Base-by-base conservation (phyloP, 305 asterid species). In the Fraxinus sp. region DNA sequence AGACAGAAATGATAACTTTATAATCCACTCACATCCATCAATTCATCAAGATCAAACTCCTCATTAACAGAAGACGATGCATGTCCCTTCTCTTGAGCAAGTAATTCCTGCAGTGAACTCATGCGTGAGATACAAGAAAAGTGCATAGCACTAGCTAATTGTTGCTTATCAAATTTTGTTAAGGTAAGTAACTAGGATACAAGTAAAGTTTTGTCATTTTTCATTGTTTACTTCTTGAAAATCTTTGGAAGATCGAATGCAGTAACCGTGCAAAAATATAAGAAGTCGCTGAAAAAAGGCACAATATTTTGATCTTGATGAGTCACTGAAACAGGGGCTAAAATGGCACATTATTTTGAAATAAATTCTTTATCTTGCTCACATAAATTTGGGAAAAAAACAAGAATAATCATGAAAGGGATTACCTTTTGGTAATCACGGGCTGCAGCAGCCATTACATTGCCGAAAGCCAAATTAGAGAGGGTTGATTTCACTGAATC, bases 371-470 rank as follows among this genome's bases (percentile, higher is more conserved):
- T 66, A 66, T 24, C 8, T 66, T 66, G 35, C 18, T 24, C 35
- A 24, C 30, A 26, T 7, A 10, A 66, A 24, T 9, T 66, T 26
- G n/a, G 35, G 26, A 2, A 0, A 3, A 64, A 3, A 9, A 64
- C 11, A 3, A 9, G 41, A n/a, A 11, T 20, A 70, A 36, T 11
- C 8, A 8, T 52, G 76, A 44, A 55, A 8, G 20, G 11, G 10
- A 39, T 33, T 18, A 92, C 99, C 97, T 94, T 95, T 76, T 95
- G 94, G 83, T 94, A 94, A 90, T 95, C 98, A 78, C 97, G 97
- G 76, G 98, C 99, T 24, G 99, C 99, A 32, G 99, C 99, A 46
- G 97, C 99, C 92, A 95, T 78, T 14, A 94, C 99, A 90, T 95
- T 95, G 81, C 99, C 98, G 86, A 89, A 95, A 62, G 96, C 97